Base-by-base conservation (phyloP, 768 basidiomycete species). In the Gloeopeniophorella convolvens region DNA sequence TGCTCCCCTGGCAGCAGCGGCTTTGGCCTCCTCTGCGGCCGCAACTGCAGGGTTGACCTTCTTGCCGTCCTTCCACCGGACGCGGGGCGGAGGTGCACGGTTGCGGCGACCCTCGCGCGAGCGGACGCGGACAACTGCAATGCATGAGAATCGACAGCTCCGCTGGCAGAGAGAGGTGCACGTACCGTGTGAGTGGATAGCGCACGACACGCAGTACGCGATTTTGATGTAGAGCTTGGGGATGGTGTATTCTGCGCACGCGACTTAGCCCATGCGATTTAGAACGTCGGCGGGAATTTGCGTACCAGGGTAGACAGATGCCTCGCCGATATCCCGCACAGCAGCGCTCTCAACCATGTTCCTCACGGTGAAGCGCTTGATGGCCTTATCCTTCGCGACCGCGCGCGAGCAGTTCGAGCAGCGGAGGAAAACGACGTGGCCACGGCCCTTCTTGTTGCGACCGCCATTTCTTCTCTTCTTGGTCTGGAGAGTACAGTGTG, bases 301-400 rank as follows among this genome's bases (percentile, higher is more conserved):
- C 82, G 59, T 62, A 93, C 92, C 91, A 51, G 75, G 70, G 74
- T 97, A 99, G 55, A 97, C 85, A 63, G 84, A 87, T 34, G 94
- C 93, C 63, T 98, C 96, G 66, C 85, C 89, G 67, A 99, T 88
- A 75, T 99, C 96, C 58, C 94, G 79, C 61, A 97, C 90, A 47
- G 95, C 95, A 37, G 96, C 96, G 65, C 89, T 89, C 80, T 98
- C 95, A 51, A 99, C 93, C 90, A 98, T 98, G 83, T 99, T 99
- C 72, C 93, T 83, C 65, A 98, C 95, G 32, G 94, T 96, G 82
- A 95, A 95, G 45, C 96, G 80, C 77, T 96, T 96, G 85, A 98
- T 96, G 60, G 95, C 95, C 81, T 98, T 98, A 78, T 98, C 95
- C 79, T 98, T 98, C 61, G 78, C 85, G 51, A 96, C 93, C 68